Percentiles rank a stretch among this genome's conserved stretches.
These are phyloP conservation scores for Marchantia polymorpha DNA, from an alignment of 225 moss, liverwort and hornwort genomes.

Conservation along the genomic window DNA sequence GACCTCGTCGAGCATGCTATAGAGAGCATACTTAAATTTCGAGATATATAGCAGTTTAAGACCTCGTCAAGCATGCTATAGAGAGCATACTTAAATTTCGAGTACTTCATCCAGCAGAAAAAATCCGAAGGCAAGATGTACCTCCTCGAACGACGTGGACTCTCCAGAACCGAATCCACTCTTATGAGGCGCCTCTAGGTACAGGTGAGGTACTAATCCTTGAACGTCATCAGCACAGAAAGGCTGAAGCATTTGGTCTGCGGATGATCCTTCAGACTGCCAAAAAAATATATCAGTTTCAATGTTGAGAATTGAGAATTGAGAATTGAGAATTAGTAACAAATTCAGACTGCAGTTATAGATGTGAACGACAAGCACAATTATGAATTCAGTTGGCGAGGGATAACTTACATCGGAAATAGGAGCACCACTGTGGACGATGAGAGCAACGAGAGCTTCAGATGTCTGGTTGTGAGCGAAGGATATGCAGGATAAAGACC, in stretches of 20 bases:
- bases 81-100: not conserved
- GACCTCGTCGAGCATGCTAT: not conserved
- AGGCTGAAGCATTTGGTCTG: constrained; percentile 56
- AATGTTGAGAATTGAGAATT: not conserved
- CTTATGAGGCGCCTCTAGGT: constrained; percentile 44
- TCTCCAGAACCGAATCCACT: constrained; percentile 50
- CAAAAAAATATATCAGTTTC: not conserved
- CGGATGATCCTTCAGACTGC: constrained; percentile 54
- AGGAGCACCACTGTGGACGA: constrained; percentile 58
- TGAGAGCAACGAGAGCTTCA: constrained; percentile 64
- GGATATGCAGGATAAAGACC: constrained; percentile 60
- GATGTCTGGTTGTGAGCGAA: constrained; percentile 68
- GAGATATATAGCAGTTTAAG: not conserved
- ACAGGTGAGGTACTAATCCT: constrained; percentile 49
- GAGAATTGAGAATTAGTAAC: too few relatives aligned
- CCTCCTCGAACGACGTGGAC: constrained; percentile 84
- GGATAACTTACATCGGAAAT: constrained; percentile 56
- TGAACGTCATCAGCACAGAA: constrained; percentile 59
- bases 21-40: not conserved
- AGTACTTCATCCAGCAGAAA: not conserved
- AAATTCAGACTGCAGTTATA: not conserved
- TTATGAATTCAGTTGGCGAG: too few relatives aligned
- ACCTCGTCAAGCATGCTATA: not conserved
- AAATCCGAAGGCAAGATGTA: constrained; percentile 11
- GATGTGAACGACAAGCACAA: not conserved